These are phyloP conservation scores for Cutaneotrichosporon sp. DNA, from an alignment of 1,284 basidiomycete species.

Conservation along the genomic window DNA sequence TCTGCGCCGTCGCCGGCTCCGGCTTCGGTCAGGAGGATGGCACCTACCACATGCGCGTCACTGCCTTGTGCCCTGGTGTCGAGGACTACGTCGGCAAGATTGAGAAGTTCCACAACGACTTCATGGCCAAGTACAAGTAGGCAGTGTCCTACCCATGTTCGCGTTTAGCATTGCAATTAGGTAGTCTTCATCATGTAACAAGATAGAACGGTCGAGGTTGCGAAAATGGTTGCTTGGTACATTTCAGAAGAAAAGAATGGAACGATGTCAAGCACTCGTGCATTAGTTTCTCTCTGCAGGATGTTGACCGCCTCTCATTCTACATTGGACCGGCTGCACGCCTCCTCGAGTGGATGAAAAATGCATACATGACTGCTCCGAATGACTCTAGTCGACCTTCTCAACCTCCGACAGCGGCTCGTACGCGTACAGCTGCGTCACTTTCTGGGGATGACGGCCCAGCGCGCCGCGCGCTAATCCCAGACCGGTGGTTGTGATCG, in stretches of 20 bases:
- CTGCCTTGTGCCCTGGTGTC: slow-evolving; percentile 75
- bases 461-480: slow-evolving; percentile 43
- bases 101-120: slow-evolving; percentile 75
- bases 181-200: slow-evolving; percentile 4
- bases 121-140: slow-evolving; percentile 62
- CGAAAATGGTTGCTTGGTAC: too few relatives aligned
- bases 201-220: neutral
- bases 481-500: slow-evolving; percentile 35
- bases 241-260: too few relatives aligned
- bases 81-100: slow-evolving; percentile 83
- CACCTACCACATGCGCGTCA: slow-evolving; percentile 80
- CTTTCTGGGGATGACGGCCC: slow-evolving; percentile 13
- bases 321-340: too few relatives aligned
- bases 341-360: neutral
- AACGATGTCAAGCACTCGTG: too few relatives aligned
- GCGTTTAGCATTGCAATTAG: neutral
- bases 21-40: slow-evolving; percentile 88
- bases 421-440: neutral
- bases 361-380: neutral
- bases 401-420: neutral
- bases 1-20: slow-evolving; percentile 85
- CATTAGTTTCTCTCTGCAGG: too few relatives aligned
- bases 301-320: too few relatives aligned
- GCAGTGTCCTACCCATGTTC: neutral
- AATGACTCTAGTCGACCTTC: neutral